A percentile compares a stretch with the other conserved stretches of the same genome.
These are phyloP conservation scores for Rhizopus stolonifer DNA, from an alignment of 371 early-diverging fungal species.

Conservation along the genomic window DNA sequence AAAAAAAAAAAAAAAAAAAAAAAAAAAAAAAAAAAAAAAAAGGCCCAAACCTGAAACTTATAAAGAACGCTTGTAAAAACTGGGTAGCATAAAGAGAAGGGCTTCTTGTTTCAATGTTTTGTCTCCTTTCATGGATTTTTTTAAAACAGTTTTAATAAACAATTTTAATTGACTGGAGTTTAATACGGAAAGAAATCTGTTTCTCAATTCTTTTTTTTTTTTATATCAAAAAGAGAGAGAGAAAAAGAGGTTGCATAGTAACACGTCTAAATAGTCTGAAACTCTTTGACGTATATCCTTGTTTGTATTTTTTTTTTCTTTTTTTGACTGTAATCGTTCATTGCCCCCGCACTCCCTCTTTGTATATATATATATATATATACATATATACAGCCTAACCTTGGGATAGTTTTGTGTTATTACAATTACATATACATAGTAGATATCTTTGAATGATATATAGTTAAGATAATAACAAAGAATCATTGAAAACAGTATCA, in stretches of 20 bases:
- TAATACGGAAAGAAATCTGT: neutral
- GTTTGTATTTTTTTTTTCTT: slow-evolving; percentile 83
- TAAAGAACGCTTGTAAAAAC: too few species aligned
- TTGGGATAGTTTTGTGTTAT: slow-evolving; percentile 95
- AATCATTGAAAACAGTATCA: slow-evolving; percentile 30
- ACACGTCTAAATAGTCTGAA: slow-evolving; percentile 66
- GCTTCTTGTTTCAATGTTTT: too few species aligned
- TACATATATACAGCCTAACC: slow-evolving; percentile 89
- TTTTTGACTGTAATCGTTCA: slow-evolving; percentile 91
- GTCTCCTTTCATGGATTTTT: neutral
- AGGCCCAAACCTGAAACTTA: neutral
- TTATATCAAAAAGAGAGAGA: slow-evolving; percentile 64
- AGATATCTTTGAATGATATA: neutral
- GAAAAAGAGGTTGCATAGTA: too few species aligned
- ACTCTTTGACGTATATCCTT: slow-evolving; percentile 90
- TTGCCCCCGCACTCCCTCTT: too few species aligned
- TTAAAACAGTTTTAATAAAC: neutral
- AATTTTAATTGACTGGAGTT: neutral
- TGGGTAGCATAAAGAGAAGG: too few species aligned
- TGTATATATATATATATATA: too few species aligned
- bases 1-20: neutral
- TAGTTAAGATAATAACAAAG: slow-evolving; percentile 11
- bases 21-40: slow-evolving; percentile 1
- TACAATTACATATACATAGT: slow-evolving; percentile 60
- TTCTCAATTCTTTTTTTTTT: slow-evolving; percentile 9